Evolutionary conservation across 2,329 filamentous ascomycete genomes (phyloP), one percentile per base, ranked within the genome.

Genomic region (Diaporthe eres): DNA sequence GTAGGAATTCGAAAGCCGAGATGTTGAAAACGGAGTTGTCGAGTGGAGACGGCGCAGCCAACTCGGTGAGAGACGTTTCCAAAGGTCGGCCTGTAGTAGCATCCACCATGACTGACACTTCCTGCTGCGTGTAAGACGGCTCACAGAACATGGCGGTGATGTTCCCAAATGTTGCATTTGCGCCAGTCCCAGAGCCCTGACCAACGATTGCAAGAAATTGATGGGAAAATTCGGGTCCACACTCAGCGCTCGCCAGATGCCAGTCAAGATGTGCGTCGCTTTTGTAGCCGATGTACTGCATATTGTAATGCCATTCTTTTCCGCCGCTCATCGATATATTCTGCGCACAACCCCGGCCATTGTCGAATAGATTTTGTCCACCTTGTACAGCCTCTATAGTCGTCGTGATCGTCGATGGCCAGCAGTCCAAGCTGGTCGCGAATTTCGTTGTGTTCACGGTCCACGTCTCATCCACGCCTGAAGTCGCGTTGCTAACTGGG

Each of bases 201-300:
- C 71, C 71, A 25, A 2, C 83, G 0, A 81, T 74, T 0, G 83
- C 82, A 0, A 85, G 76, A 7, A 88, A 89, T 1, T 85, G 86
- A 28, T 87, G 82, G 0, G 84, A 82, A 0, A 77, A 74, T 0
- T 81, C 79, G 0, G 47, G 6, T 0, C 82, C 81, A 37, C 88
- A 89, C 0, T 75, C 44, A 0, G 75, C 22, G 78, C 81, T 75
- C 79, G 75, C 55, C 19, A 90, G 71, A 47, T 82, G 76, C 79
- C 78, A 78, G 75, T 84, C 84, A 0, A 80, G 79, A 1, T 80
- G 82, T 0, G 84, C 75, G 3, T 82, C 80, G 1, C 83, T 79
- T 17, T 82, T 81, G 37, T 86, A 90, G 0, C 87, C 88, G 2
- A 88, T 81, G 68, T 89, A 90, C 0, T 82, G 77, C 55, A 85